phyloP scores from a whole-genome alignment of 1,284 basidiomycete species.

The Chalciporus sp. region DNA sequence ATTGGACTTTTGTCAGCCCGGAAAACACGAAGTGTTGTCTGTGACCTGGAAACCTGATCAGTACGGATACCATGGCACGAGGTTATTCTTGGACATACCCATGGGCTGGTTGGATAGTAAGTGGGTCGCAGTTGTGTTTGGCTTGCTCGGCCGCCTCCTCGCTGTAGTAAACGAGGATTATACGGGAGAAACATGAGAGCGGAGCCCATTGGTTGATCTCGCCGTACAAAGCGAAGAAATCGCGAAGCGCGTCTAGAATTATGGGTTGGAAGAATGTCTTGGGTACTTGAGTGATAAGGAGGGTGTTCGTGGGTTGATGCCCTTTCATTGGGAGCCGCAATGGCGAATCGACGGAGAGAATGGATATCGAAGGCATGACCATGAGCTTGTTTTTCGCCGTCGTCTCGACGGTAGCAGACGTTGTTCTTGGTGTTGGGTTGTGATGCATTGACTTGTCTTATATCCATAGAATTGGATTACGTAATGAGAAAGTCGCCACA shows the following conservation, averaged over 20 bases:
- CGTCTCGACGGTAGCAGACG: slow-evolving; percentile 1
- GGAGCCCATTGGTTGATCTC: slow-evolving; percentile 86
- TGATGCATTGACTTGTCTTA: background rate
- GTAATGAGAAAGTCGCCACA: slow-evolving; percentile 17
- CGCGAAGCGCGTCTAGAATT: slow-evolving; percentile 65
- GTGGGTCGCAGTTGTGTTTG: slow-evolving; percentile 62
- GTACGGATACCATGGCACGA: slow-evolving; percentile 1
- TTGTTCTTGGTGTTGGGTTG: background rate
- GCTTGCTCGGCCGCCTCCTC: slow-evolving; percentile 68
- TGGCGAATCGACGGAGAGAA: slow-evolving; percentile 25
- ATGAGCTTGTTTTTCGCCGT: background rate
- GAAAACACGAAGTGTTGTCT: slow-evolving; percentile 72
- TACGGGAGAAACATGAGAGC: slow-evolving; percentile 75
- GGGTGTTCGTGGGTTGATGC: slow-evolving; percentile 61
- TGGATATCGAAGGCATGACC: slow-evolving; percentile 34
- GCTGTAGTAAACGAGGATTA: slow-evolving; percentile 76
- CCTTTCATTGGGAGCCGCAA: slow-evolving; percentile 6
- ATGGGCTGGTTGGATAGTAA: slow-evolving; percentile 53
- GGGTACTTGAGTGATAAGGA: slow-evolving; percentile 67
- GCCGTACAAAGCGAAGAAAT: slow-evolving; percentile 76
- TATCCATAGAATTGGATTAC: slow-evolving; percentile 13
- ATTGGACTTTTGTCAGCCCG: slow-evolving; percentile 77
- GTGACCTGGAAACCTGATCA: slow-evolving; percentile 38
- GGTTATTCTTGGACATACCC: slow-evolving; percentile 42
- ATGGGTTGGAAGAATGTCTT: slow-evolving; percentile 69